Evolutionary conservation across 345 rosid genomes (phyloP), one percentile per base, ranked within the genome.

Genomic region (Moricandia arvensis): DNA sequence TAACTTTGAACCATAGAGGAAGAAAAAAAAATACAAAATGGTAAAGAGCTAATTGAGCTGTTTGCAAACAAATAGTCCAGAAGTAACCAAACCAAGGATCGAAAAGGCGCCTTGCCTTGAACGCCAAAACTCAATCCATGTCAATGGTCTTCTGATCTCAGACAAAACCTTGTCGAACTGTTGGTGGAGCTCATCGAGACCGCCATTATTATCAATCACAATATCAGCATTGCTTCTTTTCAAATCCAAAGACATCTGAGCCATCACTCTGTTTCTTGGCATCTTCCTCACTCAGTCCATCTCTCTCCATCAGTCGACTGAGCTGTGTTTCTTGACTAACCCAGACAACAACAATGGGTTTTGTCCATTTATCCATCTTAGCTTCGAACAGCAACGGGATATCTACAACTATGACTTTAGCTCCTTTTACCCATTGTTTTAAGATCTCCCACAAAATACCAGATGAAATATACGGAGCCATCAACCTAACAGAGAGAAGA

Each of bases 301-400:
- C 97, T 75, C 97, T 89, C 58, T 83, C 89, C 84, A 87, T 78
- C 41, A 92, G 85, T 70, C 97, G 87, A 57, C 26, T 84, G 65
- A 91, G 92, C 57, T 90, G 93, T 26, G 91, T 90, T 59, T 87
- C 88, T 57, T 87, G 70, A 81, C 86, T 91, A 17, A 90, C 92
- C 96, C 82, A 75, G 29, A 80, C 82, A 65, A 80, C 97, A 2
- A 92, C 68, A 63, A 83, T 79, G 30, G 97, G 97, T 47, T 89
- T 89, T 12, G 97, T 89, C 97, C 92, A 90, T 72, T 68, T 86
- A 66, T 90, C 91, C 87, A 90, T 84, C 83, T 84, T 89, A 33
- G 85, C 90, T 84, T 91, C 96, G 5, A 91, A 91, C 78, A 90
- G 64, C 58, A 91, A 79, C 7, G 97, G 97, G 58, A 91, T 66